Percentiles rank a stretch among this genome's conserved stretches.
phyloP scores from a whole-genome alignment of 345 rosid species.

The Pugionium cornutum region DNA sequence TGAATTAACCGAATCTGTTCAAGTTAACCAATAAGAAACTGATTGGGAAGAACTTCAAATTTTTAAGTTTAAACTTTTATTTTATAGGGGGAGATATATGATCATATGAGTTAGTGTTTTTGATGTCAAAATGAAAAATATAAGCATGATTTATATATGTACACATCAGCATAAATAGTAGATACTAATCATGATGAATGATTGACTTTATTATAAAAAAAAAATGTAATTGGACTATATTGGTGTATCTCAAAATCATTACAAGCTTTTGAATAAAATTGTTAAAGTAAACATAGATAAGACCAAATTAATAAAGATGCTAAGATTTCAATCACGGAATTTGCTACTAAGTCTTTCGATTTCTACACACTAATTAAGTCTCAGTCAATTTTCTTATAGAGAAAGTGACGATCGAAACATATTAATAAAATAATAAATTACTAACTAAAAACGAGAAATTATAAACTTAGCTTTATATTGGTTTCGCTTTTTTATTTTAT shows the following conservation, averaged over 20 bases:
- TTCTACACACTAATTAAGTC: slow-evolving; percentile 21
- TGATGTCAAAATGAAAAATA: slow-evolving; percentile 2
- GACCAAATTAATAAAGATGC: slow-evolving; percentile 17
- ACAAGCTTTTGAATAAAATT: not conserved
- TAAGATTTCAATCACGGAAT: slow-evolving; percentile 27
- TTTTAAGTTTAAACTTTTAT: too few relatives aligned
- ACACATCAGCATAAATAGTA: not conserved
- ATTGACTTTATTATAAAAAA: slow-evolving; percentile 4
- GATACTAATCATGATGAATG: slow-evolving; percentile 1
- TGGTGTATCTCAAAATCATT: slow-evolving; percentile 12
- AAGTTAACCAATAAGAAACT: too few relatives aligned
- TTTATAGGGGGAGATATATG: too few relatives aligned
- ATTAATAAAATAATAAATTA: not conserved
- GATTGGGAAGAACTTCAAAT: too few relatives aligned
- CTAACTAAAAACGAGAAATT: slow-evolving; percentile 9
- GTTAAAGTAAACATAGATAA: slow-evolving; percentile 20
- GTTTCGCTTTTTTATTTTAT: slow-evolving; percentile 12
- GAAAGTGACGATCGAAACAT: not conserved
- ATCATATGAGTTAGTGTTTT: not conserved
- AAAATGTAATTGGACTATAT: not conserved
- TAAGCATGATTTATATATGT: not conserved
- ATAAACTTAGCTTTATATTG: slow-evolving; percentile 12
- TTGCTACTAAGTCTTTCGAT: slow-evolving; percentile 25
- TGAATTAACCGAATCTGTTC: not conserved
- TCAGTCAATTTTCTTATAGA: not conserved